Evolutionary conservation across 1,284 basidiomycete species (phyloP).

Genomic region (Tilletia setariae): DNA sequence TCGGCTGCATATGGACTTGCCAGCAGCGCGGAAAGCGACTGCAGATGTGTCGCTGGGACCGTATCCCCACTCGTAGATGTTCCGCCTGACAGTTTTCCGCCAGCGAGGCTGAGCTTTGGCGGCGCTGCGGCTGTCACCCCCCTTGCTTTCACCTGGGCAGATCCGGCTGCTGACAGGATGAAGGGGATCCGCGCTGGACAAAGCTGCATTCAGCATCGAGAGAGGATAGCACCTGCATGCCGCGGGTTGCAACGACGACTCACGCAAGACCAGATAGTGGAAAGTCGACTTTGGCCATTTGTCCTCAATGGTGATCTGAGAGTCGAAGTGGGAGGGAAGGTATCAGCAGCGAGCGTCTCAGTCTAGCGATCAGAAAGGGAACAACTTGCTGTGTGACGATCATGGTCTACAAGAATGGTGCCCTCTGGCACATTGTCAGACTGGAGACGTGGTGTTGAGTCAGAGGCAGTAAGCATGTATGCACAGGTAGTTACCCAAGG

Average conservation of each 20-base stretch:
- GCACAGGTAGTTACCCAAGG: too few species aligned
- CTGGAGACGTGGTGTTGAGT: not conserved
- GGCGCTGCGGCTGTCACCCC: not conserved
- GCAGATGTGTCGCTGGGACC: constrained; percentile 35
- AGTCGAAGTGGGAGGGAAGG: not conserved
- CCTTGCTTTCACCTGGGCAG: not conserved
- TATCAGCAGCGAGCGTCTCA: not conserved
- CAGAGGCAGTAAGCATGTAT: too few species aligned
- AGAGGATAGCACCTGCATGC: too few species aligned
- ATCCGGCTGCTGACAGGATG: constrained; percentile 12
- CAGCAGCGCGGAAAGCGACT: constrained; percentile 31
- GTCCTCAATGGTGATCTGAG: constrained; percentile 5
- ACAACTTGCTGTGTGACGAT: not conserved
- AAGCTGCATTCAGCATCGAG: too few species aligned
- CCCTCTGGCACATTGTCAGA: not conserved
- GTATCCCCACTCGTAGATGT: constrained; percentile 20
- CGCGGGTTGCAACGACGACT: too few species aligned
- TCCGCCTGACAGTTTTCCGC: constrained; percentile 36
- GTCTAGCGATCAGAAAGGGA: not conserved
- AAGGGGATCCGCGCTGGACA: too few species aligned
- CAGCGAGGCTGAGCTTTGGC: constrained; percentile 18
- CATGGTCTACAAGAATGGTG: not conserved
- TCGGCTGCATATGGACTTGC: constrained; percentile 33
- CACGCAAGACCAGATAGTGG: constrained; percentile 12
- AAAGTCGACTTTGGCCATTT: constrained; percentile 19